Evolutionary conservation across 1,284 basidiomycete genomes (phyloP), one percentile per base, ranked within the genome.

Genomic region (Xerocomus nothofagi): DNA sequence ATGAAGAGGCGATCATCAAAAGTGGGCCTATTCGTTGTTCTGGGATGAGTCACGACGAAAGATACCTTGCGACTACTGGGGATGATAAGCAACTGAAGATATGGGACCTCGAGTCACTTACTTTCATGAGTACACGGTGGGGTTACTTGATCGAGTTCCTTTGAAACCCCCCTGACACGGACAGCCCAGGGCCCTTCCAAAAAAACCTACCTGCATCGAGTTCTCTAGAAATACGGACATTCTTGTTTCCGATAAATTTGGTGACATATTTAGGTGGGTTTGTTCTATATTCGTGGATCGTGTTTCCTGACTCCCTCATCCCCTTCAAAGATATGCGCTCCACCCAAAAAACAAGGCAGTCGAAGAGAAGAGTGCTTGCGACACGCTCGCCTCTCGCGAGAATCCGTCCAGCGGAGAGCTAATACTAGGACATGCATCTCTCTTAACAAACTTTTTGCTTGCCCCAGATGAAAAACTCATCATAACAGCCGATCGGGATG

Each of bases 401-500:
- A 88, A 91, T 61, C 82, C 84, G 0, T 85, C 85, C 0, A 78
- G 82, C 39, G 91, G 88, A 29, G 75, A 78, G 5, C 82, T 94
- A 45, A 69, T 96, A 27, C 74, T 95, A 1, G 93, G 94, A 5
- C 94, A 97, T 61, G 83, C 88, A 1, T 96, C 93, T 10, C 80
- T 92, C 41, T 71, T 97, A 47, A 94, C 87, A 4, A 70, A 78
- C 1, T 84, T 90, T 63, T 59, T 85, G 34, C 77, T 95, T 44
- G 79, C 84, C 0, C 63, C 68, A 0, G 84, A 91, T 61, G 82
- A 86, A 55, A 78, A 77, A 49, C 84, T 79, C 61, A 84, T 98
- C 60, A 77, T 96, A 57, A 91, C 92, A 0, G 87, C 91, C 0
- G 94, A 97, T 66, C 73, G 94, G 39, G 94, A 97, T 63, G 94